Evolutionary conservation across 139 green algal genomes (phyloP), one percentile per base, ranked within the genome.

Genomic region (Mychonastes homosphaera): DNA sequence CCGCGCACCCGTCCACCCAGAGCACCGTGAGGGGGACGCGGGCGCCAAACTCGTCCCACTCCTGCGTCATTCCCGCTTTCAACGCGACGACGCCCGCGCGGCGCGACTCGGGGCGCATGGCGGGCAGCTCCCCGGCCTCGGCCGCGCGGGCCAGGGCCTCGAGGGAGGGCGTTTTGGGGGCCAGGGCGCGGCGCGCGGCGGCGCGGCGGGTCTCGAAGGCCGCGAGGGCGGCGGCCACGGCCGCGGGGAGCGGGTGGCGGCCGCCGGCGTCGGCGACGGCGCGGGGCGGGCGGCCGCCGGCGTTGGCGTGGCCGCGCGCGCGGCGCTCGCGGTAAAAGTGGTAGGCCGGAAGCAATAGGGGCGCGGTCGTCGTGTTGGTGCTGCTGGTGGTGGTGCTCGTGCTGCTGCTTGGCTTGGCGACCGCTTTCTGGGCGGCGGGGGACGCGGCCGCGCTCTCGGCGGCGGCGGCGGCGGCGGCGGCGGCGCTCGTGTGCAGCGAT

Each of bases 51-150:
- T 88, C 70, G 63, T 98, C 89, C 93, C 93, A 99, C 46, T 87
- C 80, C 60, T 90, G 79, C 6, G 86, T 98, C 92, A 99, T 98
- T 53, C 93, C 93, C 1, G 77, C 85, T 72, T 98, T 98, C 18
- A 95, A 67, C 1, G 84, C 92, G 12, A 98, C 79, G 46, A 85
- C 65, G 1, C 92, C 92, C 1, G 79, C 79, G 15, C 92, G 71
- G 21, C 70, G 53, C 0, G 74, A 83, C 1, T 53, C 45, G 26
- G 58, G 50, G 9, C 26, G 21, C 35, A 81, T 28, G 21, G 59
- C 49, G 28, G 65, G 44, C 7, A 46, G 38, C 57, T 76, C 61
- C n/a, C 38, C 23, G 53, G 23, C 26, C 56, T 40, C 9, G 36
- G 44, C 4, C 40, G 18, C 3, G 36, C 3, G 3, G 38, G 34